A percentile compares a stretch with the other conserved stretches of the same genome.
These are phyloP conservation scores for Lentinula edodes DNA, from an alignment of 768 basidiomycete species.

Conservation along the genomic window DNA sequence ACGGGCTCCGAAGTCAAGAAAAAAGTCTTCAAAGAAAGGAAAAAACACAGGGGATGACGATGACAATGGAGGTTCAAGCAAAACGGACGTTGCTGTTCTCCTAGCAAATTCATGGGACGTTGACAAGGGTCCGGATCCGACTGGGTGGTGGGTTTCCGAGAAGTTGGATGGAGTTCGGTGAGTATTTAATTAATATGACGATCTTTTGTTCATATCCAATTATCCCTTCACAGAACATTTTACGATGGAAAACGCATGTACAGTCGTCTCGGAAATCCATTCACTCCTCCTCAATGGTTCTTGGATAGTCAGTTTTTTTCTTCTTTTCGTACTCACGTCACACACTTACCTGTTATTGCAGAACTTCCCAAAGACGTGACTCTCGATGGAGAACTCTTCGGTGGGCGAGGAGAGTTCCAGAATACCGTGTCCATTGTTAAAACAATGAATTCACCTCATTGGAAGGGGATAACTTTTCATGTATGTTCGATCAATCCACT, in stretches of 20 bases:
- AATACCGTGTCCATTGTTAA: slow-evolving; percentile 57
- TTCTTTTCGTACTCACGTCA: not conserved
- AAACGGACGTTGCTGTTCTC: slow-evolving; percentile 38
- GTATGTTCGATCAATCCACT: slow-evolving; percentile 20
- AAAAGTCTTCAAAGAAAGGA: not conserved
- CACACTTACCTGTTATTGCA: slow-evolving; percentile 12
- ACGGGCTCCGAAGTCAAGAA: slow-evolving; percentile 8
- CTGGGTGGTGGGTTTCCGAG: slow-evolving; percentile 59
- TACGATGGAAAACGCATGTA: slow-evolving; percentile 49
- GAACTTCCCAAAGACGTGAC: slow-evolving; percentile 51
- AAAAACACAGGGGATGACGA: slow-evolving; percentile 16
- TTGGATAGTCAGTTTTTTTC: slow-evolving; percentile 40
- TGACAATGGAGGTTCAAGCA: slow-evolving; percentile 24
- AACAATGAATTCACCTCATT: slow-evolving; percentile 50
- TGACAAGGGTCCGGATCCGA: slow-evolving; percentile 46
- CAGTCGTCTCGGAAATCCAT: slow-evolving; percentile 54
- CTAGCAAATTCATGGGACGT: slow-evolving; percentile 56
- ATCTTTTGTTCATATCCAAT: not conserved
- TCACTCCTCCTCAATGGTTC: slow-evolving; percentile 54
- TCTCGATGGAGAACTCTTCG: slow-evolving; percentile 57
- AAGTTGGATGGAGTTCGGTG: slow-evolving; percentile 59
- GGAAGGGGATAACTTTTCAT: slow-evolving; percentile 51
- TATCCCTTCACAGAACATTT: slow-evolving; percentile 32
- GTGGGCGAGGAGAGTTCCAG: slow-evolving; percentile 52
- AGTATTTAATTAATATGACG: slow-evolving; percentile 5